These are phyloP conservation scores for Pelargonium australe DNA, from an alignment of 441 rosid species.

Conservation along the genomic window DNA sequence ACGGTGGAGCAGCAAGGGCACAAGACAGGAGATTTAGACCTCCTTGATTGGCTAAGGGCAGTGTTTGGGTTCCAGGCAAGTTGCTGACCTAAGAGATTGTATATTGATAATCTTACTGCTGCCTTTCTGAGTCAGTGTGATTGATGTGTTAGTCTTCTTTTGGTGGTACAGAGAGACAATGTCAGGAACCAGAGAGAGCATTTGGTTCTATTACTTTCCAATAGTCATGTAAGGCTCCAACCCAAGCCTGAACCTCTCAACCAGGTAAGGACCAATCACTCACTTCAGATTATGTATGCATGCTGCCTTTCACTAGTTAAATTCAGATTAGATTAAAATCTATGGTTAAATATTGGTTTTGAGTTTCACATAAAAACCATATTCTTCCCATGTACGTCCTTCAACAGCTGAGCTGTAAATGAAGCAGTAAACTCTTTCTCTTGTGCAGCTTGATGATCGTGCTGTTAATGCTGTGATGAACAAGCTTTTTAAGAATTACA, in stretches of 20 bases:
- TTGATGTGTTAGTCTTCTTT: constrained; percentile 19
- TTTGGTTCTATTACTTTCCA: constrained; percentile 78
- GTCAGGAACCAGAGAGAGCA: constrained; percentile 97
- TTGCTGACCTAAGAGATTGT: constrained; percentile 17
- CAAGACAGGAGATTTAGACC: constrained; percentile 77
- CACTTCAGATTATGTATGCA: constrained; percentile 3
- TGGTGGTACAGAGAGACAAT: constrained; percentile 66
- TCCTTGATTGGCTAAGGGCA: constrained; percentile 95
- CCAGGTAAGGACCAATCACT: constrained; percentile 45
- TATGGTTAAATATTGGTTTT: not conserved
- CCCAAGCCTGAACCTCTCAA: constrained; percentile 93
- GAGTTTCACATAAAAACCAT: not conserved
- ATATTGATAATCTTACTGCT: constrained; percentile 8
- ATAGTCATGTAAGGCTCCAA: constrained; percentile 70
- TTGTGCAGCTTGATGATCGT: constrained; percentile 84
- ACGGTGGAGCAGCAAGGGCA: constrained; percentile 75
- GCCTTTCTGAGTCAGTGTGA: constrained; percentile 9
- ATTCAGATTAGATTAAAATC: not conserved
- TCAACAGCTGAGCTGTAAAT: constrained; percentile 8
- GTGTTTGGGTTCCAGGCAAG: constrained; percentile 98
- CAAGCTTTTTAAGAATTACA: constrained; percentile 87
- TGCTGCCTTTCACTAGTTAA: not conserved
- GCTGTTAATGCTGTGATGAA: constrained; percentile 81
- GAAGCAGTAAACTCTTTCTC: constrained; percentile 6
- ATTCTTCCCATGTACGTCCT: constrained; percentile 3